Conservation (phyloP, 495 filamentous ascomycete species). For the Geoglossum glabrum region DNA sequence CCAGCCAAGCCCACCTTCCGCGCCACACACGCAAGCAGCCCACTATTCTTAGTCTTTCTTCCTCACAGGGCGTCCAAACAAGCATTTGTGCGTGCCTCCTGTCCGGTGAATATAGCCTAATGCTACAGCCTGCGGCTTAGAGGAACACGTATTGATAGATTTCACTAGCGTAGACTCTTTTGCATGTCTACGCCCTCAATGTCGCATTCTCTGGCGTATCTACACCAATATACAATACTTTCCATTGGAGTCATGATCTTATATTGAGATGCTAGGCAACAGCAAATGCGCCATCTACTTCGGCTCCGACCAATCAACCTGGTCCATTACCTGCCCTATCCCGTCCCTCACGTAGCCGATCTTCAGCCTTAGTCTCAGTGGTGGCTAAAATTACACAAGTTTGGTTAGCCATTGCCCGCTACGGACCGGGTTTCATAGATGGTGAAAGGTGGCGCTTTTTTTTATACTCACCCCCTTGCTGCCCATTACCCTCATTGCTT, state of each 20-base stretch:
- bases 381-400: constrained; percentile 23
- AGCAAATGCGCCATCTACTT: constrained; percentile 1
- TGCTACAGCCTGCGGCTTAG: no score
- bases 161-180: no score
- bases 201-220: neutral
- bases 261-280: neutral
- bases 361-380: constrained; percentile 68
- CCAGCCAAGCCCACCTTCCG: no score
- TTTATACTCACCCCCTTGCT: constrained; percentile 72
- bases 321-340: constrained; percentile 53
- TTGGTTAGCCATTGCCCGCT: constrained; percentile 15
- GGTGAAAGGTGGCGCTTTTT: neutral
- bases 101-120: no score
- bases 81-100: no score
- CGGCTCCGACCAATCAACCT: constrained; percentile 92
- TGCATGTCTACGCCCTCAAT: no score
- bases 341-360: constrained; percentile 56
- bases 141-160: no score
- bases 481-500: constrained; percentile 65
- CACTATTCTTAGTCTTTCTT: no score
- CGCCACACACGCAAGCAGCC: no score
- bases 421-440: neutral
- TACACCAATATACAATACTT: neutral
- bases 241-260: neutral
- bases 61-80: no score